Conservation (phyloP, 495 filamentous ascomycete genomes). For the Letharia columbiana region DNA sequence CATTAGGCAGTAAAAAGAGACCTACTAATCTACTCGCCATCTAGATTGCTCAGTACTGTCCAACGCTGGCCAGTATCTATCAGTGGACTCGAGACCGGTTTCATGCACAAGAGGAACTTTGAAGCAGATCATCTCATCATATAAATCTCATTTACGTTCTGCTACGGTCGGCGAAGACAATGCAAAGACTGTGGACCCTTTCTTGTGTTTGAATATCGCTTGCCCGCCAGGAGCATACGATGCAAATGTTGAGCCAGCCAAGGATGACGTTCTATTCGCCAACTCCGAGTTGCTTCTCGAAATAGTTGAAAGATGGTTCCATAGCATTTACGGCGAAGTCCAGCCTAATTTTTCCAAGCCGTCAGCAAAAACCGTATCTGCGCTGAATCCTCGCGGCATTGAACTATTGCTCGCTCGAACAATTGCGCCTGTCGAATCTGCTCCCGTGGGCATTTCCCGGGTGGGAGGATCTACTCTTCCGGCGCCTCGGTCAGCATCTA, state of each 20-base stretch:
- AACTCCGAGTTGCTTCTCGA: constrained; percentile 46
- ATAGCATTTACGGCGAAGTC: constrained; percentile 45
- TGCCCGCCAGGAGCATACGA: constrained; percentile 73
- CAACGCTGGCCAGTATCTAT: constrained; percentile 56
- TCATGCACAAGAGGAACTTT: constrained; percentile 52
- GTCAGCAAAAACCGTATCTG: constrained; percentile 3
- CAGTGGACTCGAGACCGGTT: constrained; percentile 70
- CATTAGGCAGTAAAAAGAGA: neutral
- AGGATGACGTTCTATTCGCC: constrained; percentile 78
- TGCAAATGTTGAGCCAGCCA: constrained; percentile 80
- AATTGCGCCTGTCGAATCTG: constrained; percentile 12
- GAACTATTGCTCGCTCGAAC: constrained; percentile 30
- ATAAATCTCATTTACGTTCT: constrained; percentile 48
- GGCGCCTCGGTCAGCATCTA: neutral
- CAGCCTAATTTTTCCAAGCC: constrained; percentile 13
- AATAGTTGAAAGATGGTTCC: constrained; percentile 48
- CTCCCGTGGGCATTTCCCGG: neutral
- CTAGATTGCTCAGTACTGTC: constrained; percentile 45
- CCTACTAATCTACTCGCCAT: neutral
- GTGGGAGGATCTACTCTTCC: neutral
- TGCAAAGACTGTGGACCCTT: constrained; percentile 47
- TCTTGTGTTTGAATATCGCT: constrained; percentile 62
- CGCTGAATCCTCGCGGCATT: constrained; percentile 18
- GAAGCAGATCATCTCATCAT: constrained; percentile 56
- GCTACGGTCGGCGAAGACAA: constrained; percentile 24